Percentiles rank a stretch among this genome's conserved stretches.
Evolutionary conservation across 305 asterid genomes (phyloP).

Genomic region (Ilex paraguariensis): DNA sequence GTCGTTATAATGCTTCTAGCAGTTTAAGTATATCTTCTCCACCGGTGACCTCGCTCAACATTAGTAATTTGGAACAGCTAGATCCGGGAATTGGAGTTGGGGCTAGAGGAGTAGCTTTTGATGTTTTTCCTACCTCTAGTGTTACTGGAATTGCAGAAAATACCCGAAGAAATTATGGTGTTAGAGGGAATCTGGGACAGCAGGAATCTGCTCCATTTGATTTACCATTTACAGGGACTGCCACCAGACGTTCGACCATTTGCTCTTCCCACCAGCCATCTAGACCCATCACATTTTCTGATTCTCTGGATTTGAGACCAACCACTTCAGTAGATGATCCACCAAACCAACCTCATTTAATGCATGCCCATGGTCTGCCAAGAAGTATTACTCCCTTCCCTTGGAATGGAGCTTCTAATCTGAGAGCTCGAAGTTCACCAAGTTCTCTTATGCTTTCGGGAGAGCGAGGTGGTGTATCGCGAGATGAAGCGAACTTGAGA

Average conservation of each 20-base stretch:
- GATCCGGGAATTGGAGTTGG: constrained; percentile 39
- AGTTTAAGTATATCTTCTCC: constrained; percentile 41
- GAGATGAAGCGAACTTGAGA: constrained; percentile 39
- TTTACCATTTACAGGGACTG: constrained; percentile 30
- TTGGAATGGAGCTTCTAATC: constrained; percentile 43
- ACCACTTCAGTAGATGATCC: constrained; percentile 22
- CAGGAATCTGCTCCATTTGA: constrained; percentile 36
- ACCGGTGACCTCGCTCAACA: constrained; percentile 27
- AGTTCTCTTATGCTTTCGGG: constrained; percentile 18
- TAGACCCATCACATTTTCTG: constrained; percentile 26
- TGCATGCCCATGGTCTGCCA: constrained; percentile 36
- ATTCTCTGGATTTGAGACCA: constrained; percentile 34
- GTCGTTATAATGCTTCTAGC: constrained; percentile 31
- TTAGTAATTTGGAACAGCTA: constrained; percentile 34
- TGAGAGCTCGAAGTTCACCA: constrained; percentile 41
- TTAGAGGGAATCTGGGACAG: constrained; percentile 41
- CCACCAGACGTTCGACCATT: constrained; percentile 34
- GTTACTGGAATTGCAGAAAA: constrained; percentile 37
- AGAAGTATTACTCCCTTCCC: constrained; percentile 39
- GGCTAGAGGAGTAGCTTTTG: constrained; percentile 27
- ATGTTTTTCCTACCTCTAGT: constrained; percentile 36
- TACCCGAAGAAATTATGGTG: constrained; percentile 39
- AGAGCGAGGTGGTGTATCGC: constrained; percentile 34
- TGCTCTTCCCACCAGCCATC: constrained; percentile 24
- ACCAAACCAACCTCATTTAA: constrained; percentile 35